Base-by-base conservation (phyloP, 345 rosid species). In the Eucalyptus viminalis region DNA sequence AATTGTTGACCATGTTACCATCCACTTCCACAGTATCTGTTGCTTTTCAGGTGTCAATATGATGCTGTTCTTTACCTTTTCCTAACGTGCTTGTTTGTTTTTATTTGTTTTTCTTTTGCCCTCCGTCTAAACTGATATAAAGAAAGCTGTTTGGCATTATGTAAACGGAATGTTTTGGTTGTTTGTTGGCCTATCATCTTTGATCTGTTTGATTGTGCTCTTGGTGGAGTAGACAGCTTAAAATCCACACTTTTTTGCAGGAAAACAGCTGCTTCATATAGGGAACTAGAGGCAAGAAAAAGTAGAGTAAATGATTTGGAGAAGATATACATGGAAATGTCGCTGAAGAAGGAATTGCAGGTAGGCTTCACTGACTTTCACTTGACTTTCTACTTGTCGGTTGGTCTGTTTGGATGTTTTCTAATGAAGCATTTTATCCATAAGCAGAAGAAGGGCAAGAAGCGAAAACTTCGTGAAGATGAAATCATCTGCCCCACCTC, bases 291-390 rank as follows among this genome's bases (percentile, higher is more conserved):
- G 91, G 97, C 94, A 50, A 93, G 99, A 87, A 94, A 91, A 89
- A 94, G 90, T 88, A 94, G 99, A 91, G 96, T 92, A 15, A 91
- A 93, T 25, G 94, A 95, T 60, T 90, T 97, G 93, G 97, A 95
- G 91, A 97, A 95, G 87, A n/a, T 96, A 80, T 94, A 96, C 87
- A 91, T 88, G 93, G 97, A 95, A 21, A 96, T 97, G 99, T 86
- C 95, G 51, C 65, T 96, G 95, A 93, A 97, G 89, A 95, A 94
- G 92, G 99, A 97, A 92, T 90, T 97, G 56, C 98, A 97, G 96
- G 99, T 95, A 92, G 54, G 22, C 43, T 27, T 62, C 27, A 81
- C 4, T 80, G 37, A 40, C 60, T n/a, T n/a, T n/a, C n/a, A n/a
- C n/a, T n/a, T n/a, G n/a, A n/a, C n/a, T 67, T 87, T 65, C 54